Conservation (phyloP, 2,329 filamentous ascomycete genomes). For the Diaporthe nobilis region DNA sequence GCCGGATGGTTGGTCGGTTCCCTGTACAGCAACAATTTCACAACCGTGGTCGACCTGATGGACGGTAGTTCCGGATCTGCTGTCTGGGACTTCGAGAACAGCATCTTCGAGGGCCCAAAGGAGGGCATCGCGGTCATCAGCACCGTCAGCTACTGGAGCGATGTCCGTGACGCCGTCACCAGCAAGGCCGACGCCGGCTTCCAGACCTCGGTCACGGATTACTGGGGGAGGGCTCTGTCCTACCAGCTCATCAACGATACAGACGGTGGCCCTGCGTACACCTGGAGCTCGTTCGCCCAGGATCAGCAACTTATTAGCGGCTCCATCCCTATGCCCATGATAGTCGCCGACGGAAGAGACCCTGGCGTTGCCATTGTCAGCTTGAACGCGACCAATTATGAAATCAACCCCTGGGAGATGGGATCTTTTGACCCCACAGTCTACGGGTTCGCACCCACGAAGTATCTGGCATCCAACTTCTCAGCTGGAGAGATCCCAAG, state of each 20-base stretch:
- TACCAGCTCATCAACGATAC: constrained; percentile 86
- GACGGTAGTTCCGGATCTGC: constrained; percentile 53
- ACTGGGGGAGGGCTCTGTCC: constrained; percentile 88
- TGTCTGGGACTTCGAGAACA: constrained; percentile 53
- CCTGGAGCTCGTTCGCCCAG: constrained; percentile 79
- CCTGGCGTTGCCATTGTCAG: constrained; percentile 60
- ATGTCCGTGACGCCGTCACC: constrained; percentile 70
- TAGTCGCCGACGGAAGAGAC: constrained; percentile 63
- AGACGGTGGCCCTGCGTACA: constrained; percentile 81
- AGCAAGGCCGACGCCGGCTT: constrained; percentile 75
- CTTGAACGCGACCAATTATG: constrained; percentile 73
- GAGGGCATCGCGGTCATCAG: constrained; percentile 47
- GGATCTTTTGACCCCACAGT: constrained; percentile 74
- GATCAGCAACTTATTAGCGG: constrained; percentile 58
- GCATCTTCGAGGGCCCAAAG: constrained; percentile 53
- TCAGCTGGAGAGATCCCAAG: constrained; percentile 67
- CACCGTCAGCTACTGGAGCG: constrained; percentile 68
- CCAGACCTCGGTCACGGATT: constrained; percentile 84
- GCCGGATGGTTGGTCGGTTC: constrained; percentile 90
- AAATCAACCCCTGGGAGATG: constrained; percentile 77
- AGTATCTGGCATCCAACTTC: constrained; percentile 73
- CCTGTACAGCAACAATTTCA: constrained; percentile 88
- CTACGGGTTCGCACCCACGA: constrained; percentile 70
- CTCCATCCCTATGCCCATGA: constrained; percentile 63
- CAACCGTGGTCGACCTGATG: constrained; percentile 72